Base-by-base conservation (phyloP, 2,329 filamentous ascomycete genomes). In the Tolypocladium tropicale region DNA sequence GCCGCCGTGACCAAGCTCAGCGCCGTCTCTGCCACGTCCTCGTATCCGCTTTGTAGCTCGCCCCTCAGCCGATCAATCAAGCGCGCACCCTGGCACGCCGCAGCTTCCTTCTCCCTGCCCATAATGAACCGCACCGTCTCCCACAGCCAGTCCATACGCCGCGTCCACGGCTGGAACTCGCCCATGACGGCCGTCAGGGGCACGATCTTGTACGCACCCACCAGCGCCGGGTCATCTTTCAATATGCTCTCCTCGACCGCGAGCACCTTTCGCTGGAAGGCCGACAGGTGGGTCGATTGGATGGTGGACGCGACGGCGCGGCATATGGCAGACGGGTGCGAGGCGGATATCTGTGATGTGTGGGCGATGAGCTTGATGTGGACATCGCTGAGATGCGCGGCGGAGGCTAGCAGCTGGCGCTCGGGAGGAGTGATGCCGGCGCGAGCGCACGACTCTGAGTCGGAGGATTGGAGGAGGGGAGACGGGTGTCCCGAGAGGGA, bases 401-500 rank as follows among this genome's bases (percentile, higher is more conserved):
- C 81, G 32, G 86, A 86, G 62, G 82, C 78, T 64, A 99, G 81
- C 59, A 97, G 83, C 62, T 90, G 88, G 67, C 85, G 84, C 72
- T 96, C 93, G 53, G 91, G 85, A 41, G 90, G 87, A 50, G 91
- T 89, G 67, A 86, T 70, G 67, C 79, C 69, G 64, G 76, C 70
- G 65, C 73, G 65, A 54, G 76, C 69, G 64, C 73, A 72, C 67
- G 74, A 69, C 61, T 74, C 76, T 64, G 76, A 71, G 64, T 72
- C 67, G 64, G 76, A 69, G 63, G 74, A 68, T 70, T 82, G 81
- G 75, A 96, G 88, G 68, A 97, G 83, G 63, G 91, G 88, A 61
- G 93, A 96, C 61, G 89, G 88, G 74, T 97, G 90, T 63, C 94
- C 93, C 66, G 92, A 95, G 73, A 97, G 85, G 71, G 92, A 93